Evolutionary conservation across 2,329 filamentous ascomycete species (phyloP), one percentile per base, ranked within the genome.

Genomic region (Aspergillus intermedius): DNA sequence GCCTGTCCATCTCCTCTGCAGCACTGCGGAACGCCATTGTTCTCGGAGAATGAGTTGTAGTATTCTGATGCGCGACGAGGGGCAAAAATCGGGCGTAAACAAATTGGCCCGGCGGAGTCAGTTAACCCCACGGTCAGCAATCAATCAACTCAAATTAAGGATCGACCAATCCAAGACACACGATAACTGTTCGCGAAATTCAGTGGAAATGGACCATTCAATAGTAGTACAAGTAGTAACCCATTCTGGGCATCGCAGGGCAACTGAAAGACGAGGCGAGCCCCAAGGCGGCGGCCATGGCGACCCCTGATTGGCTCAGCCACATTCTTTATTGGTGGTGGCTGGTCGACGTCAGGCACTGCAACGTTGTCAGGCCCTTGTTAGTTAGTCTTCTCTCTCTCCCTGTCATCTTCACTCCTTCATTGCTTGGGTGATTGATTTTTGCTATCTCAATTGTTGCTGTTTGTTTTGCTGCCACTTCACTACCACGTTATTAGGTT

Each of bases 1-100:
- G 69, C 51, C 72, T 73, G 48, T 78, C 74, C 59, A 80, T 73
- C 55, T 77, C 71, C 49, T 76, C 74, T 37, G 70, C 71, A 30
- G 69, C 64, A 47, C 55, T 68, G 51, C 61, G 65, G 19, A 58
- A 49, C 42, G 63, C 54, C 67, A 71, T 71, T 37, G 35, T n/a
- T 32, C 17, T 25, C 37, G 37, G 10, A 13, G 37, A 40, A 40
- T 40, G 22, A 12, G 17, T 4, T 12, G 15, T 19, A 19, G 21
- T 22, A 22, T 40, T 40, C 15, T 21, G 28, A 25, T 12, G 17
- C 42, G 19, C n/a, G n/a, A 35, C 19, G 42, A 44, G 42, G 42
- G 30, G 42, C 42, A 37, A 21, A 22, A 22, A 34, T 9, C 19
- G 19, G 19, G 10, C 19, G 32, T 35, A 45, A 39, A 23, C 17